Percentiles rank a stretch among this genome's conserved stretches.
These are phyloP conservation scores for Bertia moriformis DNA, from an alignment of 2,329 filamentous ascomycete genomes.

Conservation along the genomic window DNA sequence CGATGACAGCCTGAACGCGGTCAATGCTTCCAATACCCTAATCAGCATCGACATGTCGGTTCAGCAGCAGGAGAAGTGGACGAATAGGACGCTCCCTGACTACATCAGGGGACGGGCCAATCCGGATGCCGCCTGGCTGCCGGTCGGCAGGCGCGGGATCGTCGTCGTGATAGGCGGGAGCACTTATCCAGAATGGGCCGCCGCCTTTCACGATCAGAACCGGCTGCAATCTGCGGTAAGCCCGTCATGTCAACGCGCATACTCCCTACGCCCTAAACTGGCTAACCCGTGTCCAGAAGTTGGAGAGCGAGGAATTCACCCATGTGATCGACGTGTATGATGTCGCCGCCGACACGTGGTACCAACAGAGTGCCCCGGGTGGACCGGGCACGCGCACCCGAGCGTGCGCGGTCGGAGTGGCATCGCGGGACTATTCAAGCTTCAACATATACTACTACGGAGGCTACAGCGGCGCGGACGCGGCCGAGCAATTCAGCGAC, in stretches of 20 bases:
- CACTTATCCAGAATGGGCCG: slow-evolving; percentile 36
- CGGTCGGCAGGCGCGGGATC: slow-evolving; percentile 60
- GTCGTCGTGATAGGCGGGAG: slow-evolving; percentile 68
- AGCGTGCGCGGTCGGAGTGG: slow-evolving; percentile 62
- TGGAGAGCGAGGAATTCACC: slow-evolving; percentile 58
- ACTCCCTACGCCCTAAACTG: slow-evolving; percentile 2
- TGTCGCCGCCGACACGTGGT: slow-evolving; percentile 54
- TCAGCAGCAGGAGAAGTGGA: too few relatives aligned
- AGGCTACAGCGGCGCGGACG: slow-evolving; percentile 45
- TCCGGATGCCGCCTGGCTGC: too few relatives aligned
- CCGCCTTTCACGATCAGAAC: slow-evolving; percentile 9
- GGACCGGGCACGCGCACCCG: slow-evolving; percentile 40
- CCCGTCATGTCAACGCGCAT: not conserved
- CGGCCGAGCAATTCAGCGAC: slow-evolving; percentile 28
- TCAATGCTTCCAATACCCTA: too few relatives aligned
- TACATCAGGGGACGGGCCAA: too few relatives aligned
- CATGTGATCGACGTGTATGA: slow-evolving; percentile 64
- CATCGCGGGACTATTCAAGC: slow-evolving; percentile 55
- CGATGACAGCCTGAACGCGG: slow-evolving; percentile 28
- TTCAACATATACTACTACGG: slow-evolving; percentile 79
- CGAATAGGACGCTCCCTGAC: too few relatives aligned
- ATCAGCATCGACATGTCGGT: too few relatives aligned
- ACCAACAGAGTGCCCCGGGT: slow-evolving; percentile 49
- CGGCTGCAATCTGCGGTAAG: slow-evolving; percentile 24
- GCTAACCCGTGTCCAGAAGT: slow-evolving; percentile 25